Conservation (phyloP, 139 green algal species). For the Prasinococcaceae sp. region DNA sequence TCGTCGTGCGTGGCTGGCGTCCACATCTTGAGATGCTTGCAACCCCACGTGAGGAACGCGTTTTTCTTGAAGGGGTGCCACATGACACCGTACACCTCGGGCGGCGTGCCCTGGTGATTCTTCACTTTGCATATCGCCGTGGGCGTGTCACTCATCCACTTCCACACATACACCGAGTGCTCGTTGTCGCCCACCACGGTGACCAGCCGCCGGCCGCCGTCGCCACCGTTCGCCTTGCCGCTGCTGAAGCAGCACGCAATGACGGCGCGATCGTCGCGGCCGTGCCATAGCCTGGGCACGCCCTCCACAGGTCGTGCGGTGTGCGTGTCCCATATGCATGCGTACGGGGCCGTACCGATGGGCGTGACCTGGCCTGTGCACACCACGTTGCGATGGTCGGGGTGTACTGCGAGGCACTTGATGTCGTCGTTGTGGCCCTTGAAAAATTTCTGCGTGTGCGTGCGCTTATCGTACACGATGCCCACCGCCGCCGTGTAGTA, state of each 20-base stretch:
- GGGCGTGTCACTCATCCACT: too few relatives aligned
- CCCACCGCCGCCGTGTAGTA: constrained; percentile 12
- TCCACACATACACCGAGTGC: constrained; percentile 14
- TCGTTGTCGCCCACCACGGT: constrained; percentile 4
- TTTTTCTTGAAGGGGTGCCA: constrained; percentile 18
- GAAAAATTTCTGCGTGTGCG: constrained; percentile 22
- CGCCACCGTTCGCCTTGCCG: too few relatives aligned
- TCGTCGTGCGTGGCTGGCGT: neutral
- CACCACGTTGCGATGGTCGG: constrained; percentile 10
- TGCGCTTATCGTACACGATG: constrained; percentile 10
- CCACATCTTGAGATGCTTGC: neutral
- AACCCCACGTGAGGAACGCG: neutral
- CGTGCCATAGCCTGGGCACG: neutral
- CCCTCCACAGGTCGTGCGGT: too few relatives aligned
- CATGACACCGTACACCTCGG: too few relatives aligned
- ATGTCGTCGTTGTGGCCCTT: constrained; percentile 26
- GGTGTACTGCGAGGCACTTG: constrained; percentile 16
- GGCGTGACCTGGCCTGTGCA: constrained; percentile 13
- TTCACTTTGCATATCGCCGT: constrained; percentile 1
- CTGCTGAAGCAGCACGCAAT: constrained; percentile 1
- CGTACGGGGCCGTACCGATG: constrained; percentile 1
- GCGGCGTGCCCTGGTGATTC: too few relatives aligned
- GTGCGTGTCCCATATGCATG: constrained; percentile 8
- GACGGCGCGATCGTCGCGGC: neutral
- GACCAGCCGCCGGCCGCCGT: neutral